Percentiles rank a stretch among this genome's conserved stretches.
phyloP scores from a whole-genome alignment of 2,329 filamentous ascomycete genomes.

The Penicillium sp. region DNA sequence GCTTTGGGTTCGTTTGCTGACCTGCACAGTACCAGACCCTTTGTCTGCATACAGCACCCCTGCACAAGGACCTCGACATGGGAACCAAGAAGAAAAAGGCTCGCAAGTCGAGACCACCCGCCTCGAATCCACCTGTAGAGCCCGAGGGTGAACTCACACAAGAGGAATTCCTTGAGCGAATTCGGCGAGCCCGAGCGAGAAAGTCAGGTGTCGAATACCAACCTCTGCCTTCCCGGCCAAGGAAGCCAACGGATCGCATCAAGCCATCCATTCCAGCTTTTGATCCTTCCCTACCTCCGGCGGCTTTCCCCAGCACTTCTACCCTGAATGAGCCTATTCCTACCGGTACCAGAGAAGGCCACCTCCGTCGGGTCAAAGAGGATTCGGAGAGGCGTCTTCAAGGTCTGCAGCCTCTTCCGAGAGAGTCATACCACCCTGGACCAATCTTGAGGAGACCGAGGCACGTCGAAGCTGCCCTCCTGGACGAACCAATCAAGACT shows the following conservation, averaged over 20 bases:
- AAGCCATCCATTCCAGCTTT: constrained; percentile 16
- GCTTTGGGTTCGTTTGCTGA: too few species aligned
- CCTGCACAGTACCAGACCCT: too few species aligned
- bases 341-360: neutral
- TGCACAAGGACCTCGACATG: neutral
- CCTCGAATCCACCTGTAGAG: neutral
- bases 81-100: neutral
- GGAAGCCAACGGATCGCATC: neutral
- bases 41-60: too few species aligned
- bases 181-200: neutral
- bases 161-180: neutral
- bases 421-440: constrained; percentile 17
- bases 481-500: neutral
- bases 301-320: constrained; percentile 37
- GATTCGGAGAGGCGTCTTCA: neutral
- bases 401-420: neutral
- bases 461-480: neutral
- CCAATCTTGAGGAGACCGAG: neutral
- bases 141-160: neutral
- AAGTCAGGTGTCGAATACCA: neutral
- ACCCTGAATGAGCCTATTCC: neutral
- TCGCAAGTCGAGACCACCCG: neutral
- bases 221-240: neutral
- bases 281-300: constrained; percentile 36
- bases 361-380: neutral